Conservation (phyloP, 768 basidiomycete genomes). For the Neoboletus brunneissimus region DNA sequence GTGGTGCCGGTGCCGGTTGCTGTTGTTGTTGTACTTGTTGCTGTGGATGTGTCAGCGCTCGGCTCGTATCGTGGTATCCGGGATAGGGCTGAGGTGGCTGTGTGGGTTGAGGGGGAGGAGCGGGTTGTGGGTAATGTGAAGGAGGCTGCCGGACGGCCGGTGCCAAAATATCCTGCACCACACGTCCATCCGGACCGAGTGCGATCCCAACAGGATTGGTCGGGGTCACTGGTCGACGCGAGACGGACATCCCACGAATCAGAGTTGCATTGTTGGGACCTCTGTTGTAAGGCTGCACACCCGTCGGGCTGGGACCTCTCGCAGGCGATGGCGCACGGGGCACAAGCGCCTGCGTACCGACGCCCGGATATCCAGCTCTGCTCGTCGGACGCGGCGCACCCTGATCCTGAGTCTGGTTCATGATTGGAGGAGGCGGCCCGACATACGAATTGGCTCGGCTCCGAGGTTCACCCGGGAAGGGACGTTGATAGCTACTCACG, state of each 20-base stretch:
- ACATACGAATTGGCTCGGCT: slow-evolving; percentile 52
- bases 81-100: slow-evolving; percentile 22
- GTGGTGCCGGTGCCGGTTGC: slow-evolving; percentile 24
- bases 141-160: slow-evolving; percentile 18
- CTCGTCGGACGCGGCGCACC: slow-evolving; percentile 53
- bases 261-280: slow-evolving; percentile 7
- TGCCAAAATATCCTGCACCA: slow-evolving; percentile 76
- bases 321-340: slow-evolving; percentile 64
- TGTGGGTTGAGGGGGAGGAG: slow-evolving; percentile 1
- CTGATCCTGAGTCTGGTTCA: slow-evolving; percentile 28
- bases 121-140: slow-evolving; percentile 11
- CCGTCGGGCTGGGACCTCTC: slow-evolving; percentile 21
- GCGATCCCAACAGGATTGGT: slow-evolving; percentile 81
- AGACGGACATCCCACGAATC: slow-evolving; percentile 25
- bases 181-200: slow-evolving; percentile 76
- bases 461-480: slow-evolving; percentile 79
- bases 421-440: slow-evolving; percentile 29
- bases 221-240: slow-evolving; percentile 56
- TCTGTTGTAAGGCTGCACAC: slow-evolving; percentile 11
- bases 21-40: slow-evolving; percentile 30
- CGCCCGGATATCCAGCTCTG: slow-evolving; percentile 70
- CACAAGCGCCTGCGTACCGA: slow-evolving; percentile 71
- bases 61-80: slow-evolving; percentile 19
- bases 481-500: slow-evolving; percentile 73
- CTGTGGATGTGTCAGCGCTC: slow-evolving; percentile 36